Conservation (phyloP, 2,329 filamentous ascomycete genomes). For the Penicillium concentricum region DNA sequence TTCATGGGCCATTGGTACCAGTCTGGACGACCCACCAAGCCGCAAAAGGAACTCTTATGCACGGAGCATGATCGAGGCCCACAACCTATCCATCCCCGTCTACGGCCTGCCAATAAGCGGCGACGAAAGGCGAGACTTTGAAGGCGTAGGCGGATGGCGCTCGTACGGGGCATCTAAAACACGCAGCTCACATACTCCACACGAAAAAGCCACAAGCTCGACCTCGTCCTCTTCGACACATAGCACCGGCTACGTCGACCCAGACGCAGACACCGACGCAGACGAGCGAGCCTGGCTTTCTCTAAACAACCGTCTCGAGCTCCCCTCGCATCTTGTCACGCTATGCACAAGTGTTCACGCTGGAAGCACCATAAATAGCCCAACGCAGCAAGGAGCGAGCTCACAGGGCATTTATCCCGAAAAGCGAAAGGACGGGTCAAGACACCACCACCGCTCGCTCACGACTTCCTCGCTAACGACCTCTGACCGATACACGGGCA, state of each 20-base stretch:
- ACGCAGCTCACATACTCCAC: constrained; percentile 6
- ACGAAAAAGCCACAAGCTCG: constrained; percentile 22
- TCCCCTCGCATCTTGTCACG: constrained; percentile 34
- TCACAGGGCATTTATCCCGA: not conserved
- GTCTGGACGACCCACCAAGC: constrained; percentile 7
- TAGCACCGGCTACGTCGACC: constrained; percentile 19
- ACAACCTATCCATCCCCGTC: constrained; percentile 15
- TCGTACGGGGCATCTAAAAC: constrained; percentile 17
- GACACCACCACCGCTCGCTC: constrained; percentile 35
- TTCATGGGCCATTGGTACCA: constrained; percentile 2
- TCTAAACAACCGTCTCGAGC: constrained; percentile 39
- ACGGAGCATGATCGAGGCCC: constrained; percentile 22
- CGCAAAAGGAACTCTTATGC: constrained; percentile 17
- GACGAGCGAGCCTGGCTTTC: constrained; percentile 42
- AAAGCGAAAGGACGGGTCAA: constrained; percentile 6
- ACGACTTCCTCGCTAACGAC: constrained; percentile 33
- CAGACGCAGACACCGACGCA: constrained; percentile 15
- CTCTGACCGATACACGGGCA: constrained; percentile 7
- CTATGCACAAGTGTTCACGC: constrained; percentile 13
- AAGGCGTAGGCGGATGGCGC: constrained; percentile 46
- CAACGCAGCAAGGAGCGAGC: constrained; percentile 7
- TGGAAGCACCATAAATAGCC: constrained; percentile 10
- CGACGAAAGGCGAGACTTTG: constrained; percentile 43
- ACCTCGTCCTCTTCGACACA: constrained; percentile 26
- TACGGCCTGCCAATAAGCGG: constrained; percentile 30